Evolutionary conservation across 495 filamentous ascomycete genomes (phyloP).

Genomic region (Zalerion maritima): DNA sequence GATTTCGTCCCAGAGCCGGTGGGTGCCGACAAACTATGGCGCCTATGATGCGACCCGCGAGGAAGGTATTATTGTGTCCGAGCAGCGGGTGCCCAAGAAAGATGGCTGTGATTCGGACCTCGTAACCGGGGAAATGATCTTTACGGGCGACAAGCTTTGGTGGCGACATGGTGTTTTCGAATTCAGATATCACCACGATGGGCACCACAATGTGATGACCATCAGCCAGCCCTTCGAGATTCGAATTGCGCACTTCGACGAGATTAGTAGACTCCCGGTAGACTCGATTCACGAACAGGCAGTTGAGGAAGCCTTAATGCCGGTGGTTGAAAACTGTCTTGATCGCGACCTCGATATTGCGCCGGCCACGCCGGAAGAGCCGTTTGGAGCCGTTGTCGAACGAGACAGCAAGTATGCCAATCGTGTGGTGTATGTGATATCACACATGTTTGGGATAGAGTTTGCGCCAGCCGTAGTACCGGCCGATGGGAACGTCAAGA

Average conservation of each 20-base stretch:
- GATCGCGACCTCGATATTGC: conserved; percentile 87
- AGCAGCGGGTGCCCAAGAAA: conserved; percentile 34
- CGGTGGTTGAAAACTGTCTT: conserved; percentile 78
- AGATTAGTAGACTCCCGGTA: conserved; percentile 45
- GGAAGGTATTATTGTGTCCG: conserved; percentile 66
- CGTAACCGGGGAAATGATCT: conserved; percentile 66
- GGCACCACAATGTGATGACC: conserved; percentile 90
- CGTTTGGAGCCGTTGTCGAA: conserved; percentile 70
- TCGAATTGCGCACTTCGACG: conserved; percentile 61
- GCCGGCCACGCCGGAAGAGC: conserved; percentile 62
- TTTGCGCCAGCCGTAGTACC: conserved; percentile 85
- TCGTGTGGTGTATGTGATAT: conserved; percentile 82
- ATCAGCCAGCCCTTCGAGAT: conserved; percentile 91
- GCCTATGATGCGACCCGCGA: conserved; percentile 61
- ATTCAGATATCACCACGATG: conserved; percentile 92
- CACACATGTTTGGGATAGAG: conserved; percentile 96
- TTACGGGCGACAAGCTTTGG: conserved; percentile 87
- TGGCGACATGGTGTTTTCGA: conserved; percentile 95
- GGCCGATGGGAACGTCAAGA: conserved; percentile 81
- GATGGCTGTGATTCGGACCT: conserved; percentile 37
- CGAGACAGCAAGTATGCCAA: conserved; percentile 77
- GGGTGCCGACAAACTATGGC: conserved; percentile 67
- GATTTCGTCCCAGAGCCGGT: conserved; percentile 76
- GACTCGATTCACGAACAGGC: conserved; percentile 27
- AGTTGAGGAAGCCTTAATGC: conserved; percentile 64